phyloP scores from a whole-genome alignment of 2,329 filamentous ascomycete species.

The Fusarium setosum region DNA sequence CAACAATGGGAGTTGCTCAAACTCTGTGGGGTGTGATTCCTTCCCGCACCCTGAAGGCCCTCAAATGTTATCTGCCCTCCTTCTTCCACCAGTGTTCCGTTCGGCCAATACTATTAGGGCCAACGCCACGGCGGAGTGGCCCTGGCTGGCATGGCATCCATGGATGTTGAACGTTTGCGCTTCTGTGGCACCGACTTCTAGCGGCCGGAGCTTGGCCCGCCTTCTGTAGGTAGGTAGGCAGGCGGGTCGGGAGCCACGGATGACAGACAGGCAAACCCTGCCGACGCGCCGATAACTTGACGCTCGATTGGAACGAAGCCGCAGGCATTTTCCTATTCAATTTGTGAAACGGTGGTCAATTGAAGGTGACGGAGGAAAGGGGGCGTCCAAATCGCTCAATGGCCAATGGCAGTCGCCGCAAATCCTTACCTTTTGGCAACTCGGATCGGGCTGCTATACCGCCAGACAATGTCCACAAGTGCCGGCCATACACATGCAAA shows the following conservation, averaged over 20 bases:
- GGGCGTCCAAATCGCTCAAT: neutral
- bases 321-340: neutral
- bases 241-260: constrained; percentile 2
- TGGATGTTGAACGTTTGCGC: constrained; percentile 5
- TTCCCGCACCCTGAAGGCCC: constrained; percentile 27
- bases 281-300: neutral
- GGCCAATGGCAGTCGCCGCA: neutral
- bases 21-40: constrained; percentile 34
- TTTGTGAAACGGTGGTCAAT: neutral
- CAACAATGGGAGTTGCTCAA: constrained; percentile 31
- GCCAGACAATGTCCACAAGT: neutral
- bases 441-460: neutral
- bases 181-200: constrained; percentile 1
- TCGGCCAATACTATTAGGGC: constrained; percentile 16
- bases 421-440: constrained; percentile 4
- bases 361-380: neutral
- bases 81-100: constrained; percentile 28
- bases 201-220: constrained; percentile 4
- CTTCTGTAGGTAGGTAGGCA: neutral
- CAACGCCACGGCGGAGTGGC: constrained; percentile 8
- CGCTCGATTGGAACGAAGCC: neutral
- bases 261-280: neutral
- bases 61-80: constrained; percentile 21
- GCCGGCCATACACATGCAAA: constrained; percentile 3
- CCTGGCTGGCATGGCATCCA: constrained; percentile 15